Evolutionary conservation across 2,329 filamentous ascomycete species (phyloP).

Genomic region (Colletotrichum brevisporum): DNA sequence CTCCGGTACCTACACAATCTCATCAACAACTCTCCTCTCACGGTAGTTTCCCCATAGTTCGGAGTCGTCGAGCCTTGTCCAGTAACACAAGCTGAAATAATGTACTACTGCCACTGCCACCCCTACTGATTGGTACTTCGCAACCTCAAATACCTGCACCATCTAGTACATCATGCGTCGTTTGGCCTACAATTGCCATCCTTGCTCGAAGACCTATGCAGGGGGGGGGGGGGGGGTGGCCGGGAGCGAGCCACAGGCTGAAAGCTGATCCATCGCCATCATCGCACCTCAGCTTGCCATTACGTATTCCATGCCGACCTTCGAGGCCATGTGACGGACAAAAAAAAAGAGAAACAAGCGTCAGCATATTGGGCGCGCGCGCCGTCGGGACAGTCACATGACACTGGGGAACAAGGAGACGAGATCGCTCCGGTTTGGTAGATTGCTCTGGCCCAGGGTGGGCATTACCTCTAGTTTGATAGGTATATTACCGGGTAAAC

Average conservation of each 20-base stretch:
- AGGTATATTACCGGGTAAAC: too few species aligned
- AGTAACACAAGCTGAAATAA: not conserved
- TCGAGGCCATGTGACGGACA: slow-evolving; percentile 24
- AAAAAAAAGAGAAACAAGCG: not conserved
- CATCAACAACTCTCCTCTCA: not conserved
- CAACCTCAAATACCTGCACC: too few species aligned
- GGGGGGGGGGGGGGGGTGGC: too few species aligned
- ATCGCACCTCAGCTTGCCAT: slow-evolving; percentile 14
- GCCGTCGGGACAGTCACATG: not conserved
- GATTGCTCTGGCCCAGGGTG: slow-evolving; percentile 20
- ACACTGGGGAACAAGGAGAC: too few species aligned
- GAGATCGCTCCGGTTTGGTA: not conserved
- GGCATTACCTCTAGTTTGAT: too few species aligned
- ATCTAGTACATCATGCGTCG: not conserved
- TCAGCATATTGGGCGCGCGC: slow-evolving; percentile 15
- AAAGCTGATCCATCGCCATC: slow-evolving; percentile 24
- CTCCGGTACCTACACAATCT: slow-evolving; percentile 32
- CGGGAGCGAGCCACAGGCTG: slow-evolving; percentile 14
- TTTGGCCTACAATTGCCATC: not conserved
- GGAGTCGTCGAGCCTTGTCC: not conserved
- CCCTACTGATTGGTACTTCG: too few species aligned
- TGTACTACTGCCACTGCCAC: too few species aligned
- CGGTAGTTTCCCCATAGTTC: not conserved
- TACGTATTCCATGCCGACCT: slow-evolving; percentile 24
- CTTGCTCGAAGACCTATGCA: not conserved